Conservation (phyloP, 176 grass and related monocot genomes). For the Otatea glauca region DNA sequence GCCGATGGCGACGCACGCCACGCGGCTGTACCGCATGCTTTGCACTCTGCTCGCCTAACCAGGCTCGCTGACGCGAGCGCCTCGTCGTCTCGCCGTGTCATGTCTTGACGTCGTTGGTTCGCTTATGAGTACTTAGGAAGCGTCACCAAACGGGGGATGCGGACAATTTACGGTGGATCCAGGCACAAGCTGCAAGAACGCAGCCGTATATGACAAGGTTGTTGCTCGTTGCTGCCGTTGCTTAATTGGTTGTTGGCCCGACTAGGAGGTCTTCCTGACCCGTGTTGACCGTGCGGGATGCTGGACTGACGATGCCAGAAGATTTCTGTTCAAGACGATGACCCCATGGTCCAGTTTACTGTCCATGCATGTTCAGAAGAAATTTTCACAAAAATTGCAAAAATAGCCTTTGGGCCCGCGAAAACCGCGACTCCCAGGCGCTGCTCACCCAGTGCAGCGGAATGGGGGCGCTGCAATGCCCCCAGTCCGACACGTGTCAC, state of each 20-base stretch:
- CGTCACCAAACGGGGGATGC: not conserved
- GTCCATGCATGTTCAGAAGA: not conserved
- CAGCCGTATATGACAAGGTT: not conserved
- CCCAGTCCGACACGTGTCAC: too few relatives aligned
- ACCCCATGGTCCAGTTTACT: not conserved
- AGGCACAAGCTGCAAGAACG: not conserved
- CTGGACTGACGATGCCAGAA: not conserved
- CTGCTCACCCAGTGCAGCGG: too few relatives aligned
- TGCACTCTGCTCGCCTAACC: not conserved
- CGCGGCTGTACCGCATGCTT: not conserved
- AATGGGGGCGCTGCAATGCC: too few relatives aligned
- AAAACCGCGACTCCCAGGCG: too few relatives aligned
- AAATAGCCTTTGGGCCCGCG: too few relatives aligned
- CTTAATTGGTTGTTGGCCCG: not conserved
- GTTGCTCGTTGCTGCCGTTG: not conserved
- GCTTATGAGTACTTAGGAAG: not conserved
- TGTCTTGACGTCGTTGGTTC: not conserved
- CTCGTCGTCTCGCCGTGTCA: not conserved
- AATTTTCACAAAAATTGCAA: too few relatives aligned
- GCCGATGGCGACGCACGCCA: slow-evolving; percentile 12
- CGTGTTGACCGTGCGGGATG: slow-evolving; percentile 12
- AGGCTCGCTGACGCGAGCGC: not conserved
- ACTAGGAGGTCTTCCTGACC: slow-evolving; percentile 41
- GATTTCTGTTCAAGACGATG: not conserved
- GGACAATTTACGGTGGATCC: not conserved